A percentile compares a stretch with the other conserved stretches of the same genome.
These are phyloP conservation scores for Capronia coronata DNA, from an alignment of 2,329 filamentous ascomycete species.

Conservation along the genomic window DNA sequence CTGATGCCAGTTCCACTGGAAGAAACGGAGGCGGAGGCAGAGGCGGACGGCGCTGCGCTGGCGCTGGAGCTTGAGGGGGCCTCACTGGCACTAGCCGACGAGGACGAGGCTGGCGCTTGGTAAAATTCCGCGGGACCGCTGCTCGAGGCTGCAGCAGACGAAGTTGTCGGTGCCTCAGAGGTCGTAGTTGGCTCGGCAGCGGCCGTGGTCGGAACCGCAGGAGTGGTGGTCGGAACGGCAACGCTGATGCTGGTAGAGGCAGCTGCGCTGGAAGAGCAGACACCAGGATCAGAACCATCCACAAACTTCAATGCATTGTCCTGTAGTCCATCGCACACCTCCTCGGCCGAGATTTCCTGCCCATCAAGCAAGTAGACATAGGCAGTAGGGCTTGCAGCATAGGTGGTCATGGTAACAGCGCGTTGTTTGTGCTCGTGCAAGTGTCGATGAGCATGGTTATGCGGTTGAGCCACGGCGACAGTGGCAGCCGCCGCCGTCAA, in stretches of 20 bases:
- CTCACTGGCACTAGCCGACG: constrained; percentile 18
- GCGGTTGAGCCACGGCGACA: constrained; percentile 39
- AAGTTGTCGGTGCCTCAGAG: constrained; percentile 27
- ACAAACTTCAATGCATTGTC: constrained; percentile 61
- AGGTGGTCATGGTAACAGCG: constrained; percentile 41
- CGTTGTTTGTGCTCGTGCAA: constrained; percentile 36
- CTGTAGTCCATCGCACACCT: constrained; percentile 65
- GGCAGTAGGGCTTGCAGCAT: constrained; percentile 55
- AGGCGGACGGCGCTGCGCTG: constrained; percentile 27
- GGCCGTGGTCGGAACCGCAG: constrained; percentile 27
- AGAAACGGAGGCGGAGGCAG: constrained; percentile 16
- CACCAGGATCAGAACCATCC: constrained; percentile 55
- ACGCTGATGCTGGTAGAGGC: constrained; percentile 28
- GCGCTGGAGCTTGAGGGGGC: constrained; percentile 29
- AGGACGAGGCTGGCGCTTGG: constrained; percentile 38
- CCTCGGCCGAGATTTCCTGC: constrained; percentile 51
- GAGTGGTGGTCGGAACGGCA: constrained; percentile 2
- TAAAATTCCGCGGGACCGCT: constrained; percentile 44
- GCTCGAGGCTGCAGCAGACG: constrained; percentile 32
- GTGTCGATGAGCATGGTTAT: constrained; percentile 39
- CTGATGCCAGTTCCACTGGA: constrained; percentile 50
- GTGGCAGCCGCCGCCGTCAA: constrained; percentile 38
- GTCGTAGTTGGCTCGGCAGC: constrained; percentile 21
- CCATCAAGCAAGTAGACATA: constrained; percentile 68
- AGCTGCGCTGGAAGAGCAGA: constrained; percentile 40